Base-by-base conservation (phyloP, 1,284 basidiomycete species). In the Marasmius oreades region DNA sequence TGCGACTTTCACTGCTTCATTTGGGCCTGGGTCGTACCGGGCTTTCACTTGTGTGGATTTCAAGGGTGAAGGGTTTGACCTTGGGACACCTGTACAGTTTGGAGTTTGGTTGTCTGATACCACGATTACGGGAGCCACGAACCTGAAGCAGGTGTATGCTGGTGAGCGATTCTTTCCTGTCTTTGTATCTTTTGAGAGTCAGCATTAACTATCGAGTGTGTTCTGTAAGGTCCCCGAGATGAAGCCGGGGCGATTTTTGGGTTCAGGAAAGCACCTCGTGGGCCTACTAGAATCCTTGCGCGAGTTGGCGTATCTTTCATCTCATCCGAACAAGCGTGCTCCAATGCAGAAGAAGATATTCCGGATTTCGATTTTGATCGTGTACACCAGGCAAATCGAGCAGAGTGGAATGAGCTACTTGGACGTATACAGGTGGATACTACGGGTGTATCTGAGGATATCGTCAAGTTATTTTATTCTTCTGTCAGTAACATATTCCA, bases 41-140 rank as follows among this genome's bases (percentile, higher is more conserved):
- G 80, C 78, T 0, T 86, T 77, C 61, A 79, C 80, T 0, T 86
- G 84, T 61, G 78, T 82, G 1, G 81, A 83, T 55, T 85, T 85
- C 69, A 74, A 76, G 55, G 82, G 81, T 2, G 77, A 80, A 34
- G 81, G 80, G 0, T 82, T 77, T 52, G 68, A 74, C 1, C 67
- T 84, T n/a, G 70, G 67, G 3, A 64, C 69, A 23, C 74, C 73
- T 0, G 74, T 69, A 1, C 82, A 86, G 66, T 84, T 76, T 61
- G 84, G 84, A 0, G 74, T 76, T 1, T 86, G 77, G 74, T 66
- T 80, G 26, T 77, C 71, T 0, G 73, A 84, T 62, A 77, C 74
- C 57, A 79, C 82, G 1, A 72, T 80, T 0, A 64, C 70, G 44
- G 73, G 78, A 4, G 75, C 73, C 7, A 79, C 77, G 3, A 72